Percentiles rank a stretch among this genome's conserved stretches.
These are phyloP conservation scores for Aureobasidium sp. DNA, from an alignment of 2,329 filamentous ascomycete species.

Conservation along the genomic window DNA sequence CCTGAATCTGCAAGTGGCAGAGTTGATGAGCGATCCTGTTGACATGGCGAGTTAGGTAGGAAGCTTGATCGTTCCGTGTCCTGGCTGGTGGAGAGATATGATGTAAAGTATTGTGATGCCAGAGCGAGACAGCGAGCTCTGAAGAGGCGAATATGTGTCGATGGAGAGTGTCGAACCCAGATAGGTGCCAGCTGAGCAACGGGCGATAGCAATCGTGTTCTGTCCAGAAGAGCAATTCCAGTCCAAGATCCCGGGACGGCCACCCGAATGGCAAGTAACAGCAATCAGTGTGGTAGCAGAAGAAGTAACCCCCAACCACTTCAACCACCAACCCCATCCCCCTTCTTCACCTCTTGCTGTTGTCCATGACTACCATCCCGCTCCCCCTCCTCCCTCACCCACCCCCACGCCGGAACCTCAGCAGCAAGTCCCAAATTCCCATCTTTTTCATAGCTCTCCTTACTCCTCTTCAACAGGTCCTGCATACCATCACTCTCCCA, in stretches of 20 bases:
- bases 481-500: conserved; percentile 32
- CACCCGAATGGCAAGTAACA: no score
- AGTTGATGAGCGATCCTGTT: background rate
- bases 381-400: background rate
- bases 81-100: background rate
- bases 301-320: background rate
- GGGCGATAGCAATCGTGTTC: background rate
- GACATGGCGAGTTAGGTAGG: background rate
- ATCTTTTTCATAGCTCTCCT: conserved; percentile 29
- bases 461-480: conserved; percentile 26
- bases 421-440: conserved; percentile 27
- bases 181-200: background rate
- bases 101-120: background rate
- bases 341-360: background rate
- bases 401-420: conserved; percentile 15
- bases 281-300: background rate
- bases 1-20: background rate
- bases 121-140: no score
- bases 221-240: background rate
- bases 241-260: no score
- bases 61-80: background rate
- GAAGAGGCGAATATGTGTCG: background rate
- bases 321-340: background rate
- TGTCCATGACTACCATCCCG: background rate
- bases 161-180: background rate